A percentile compares a stretch with the other conserved stretches of the same genome.
phyloP scores from a whole-genome alignment of 2,329 filamentous ascomycete species.

The Myrmaecium sp. region DNA sequence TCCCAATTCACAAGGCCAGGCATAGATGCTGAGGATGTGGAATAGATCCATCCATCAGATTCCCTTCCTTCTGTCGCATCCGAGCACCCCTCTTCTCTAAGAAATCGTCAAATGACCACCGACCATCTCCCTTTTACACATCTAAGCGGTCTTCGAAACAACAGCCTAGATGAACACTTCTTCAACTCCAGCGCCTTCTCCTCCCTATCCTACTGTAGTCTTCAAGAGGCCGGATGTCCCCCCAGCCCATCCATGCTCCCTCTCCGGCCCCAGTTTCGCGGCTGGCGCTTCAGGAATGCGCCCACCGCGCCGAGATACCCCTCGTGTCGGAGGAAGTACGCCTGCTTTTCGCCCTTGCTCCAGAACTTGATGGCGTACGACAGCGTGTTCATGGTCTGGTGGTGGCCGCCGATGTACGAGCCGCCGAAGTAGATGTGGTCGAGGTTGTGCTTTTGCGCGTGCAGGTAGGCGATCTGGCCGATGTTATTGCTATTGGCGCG shows the following conservation, averaged over 20 bases:
- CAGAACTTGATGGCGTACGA: conserved; percentile 97
- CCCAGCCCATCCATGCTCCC: conserved; percentile 46
- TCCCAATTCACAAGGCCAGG: too few species aligned
- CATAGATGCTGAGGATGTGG: too few species aligned
- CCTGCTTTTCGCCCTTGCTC: conserved; percentile 85
- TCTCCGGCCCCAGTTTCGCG: conserved; percentile 75
- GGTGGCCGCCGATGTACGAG: conserved; percentile 88
- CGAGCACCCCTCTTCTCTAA: too few species aligned
- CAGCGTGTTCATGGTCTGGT: conserved; percentile 94
- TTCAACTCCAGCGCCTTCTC: too few species aligned
- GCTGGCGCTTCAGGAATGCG: conserved; percentile 82
- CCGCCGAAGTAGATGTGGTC: conserved; percentile 95
- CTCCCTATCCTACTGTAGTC: too few species aligned
- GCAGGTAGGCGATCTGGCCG: conserved; percentile 93
- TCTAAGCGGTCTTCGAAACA: too few species aligned
- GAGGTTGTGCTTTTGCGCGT: conserved; percentile 82
- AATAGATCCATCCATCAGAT: too few species aligned
- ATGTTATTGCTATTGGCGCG: conserved; percentile 64
- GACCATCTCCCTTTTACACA: too few species aligned
- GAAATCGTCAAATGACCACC: too few species aligned
- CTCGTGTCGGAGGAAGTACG: conserved; percentile 89
- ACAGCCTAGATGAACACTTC: too few species aligned
- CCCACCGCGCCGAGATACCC: conserved; percentile 90
- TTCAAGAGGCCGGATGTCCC: background rate
- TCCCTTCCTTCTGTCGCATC: too few species aligned